Conservation (phyloP, 2,329 filamentous ascomycete species). For the Arthrocladium fulminans region DNA sequence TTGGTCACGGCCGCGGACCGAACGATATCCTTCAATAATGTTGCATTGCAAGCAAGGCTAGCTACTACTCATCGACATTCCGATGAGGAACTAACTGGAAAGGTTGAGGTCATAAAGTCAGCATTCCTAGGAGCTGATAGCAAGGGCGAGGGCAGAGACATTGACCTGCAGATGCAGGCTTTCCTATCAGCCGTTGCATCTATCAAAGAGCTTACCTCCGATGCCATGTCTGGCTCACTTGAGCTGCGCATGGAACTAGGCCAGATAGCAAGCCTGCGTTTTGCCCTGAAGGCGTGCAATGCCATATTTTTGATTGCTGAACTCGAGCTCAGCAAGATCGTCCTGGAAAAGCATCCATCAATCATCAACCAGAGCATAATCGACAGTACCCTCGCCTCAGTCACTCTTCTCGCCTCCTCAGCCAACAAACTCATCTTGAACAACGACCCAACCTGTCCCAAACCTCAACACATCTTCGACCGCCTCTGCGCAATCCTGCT, state of each 20-base stretch:
- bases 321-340: constrained; percentile 31
- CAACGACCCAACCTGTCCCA: not conserved
- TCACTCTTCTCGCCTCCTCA: constrained; percentile 31
- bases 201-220: not conserved
- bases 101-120: no score
- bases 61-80: not conserved
- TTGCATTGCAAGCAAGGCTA: not conserved
- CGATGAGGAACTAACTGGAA: not conserved
- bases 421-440: constrained; percentile 18
- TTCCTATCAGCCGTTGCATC: not conserved
- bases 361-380: constrained; percentile 39
- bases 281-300: not conserved
- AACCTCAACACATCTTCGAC: constrained; percentile 38
- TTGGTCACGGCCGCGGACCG: not conserved
- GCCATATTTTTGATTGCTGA: constrained; percentile 23
- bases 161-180: not conserved
- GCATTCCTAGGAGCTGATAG: no score
- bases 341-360: constrained; percentile 34
- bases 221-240: not conserved
- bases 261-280: constrained; percentile 31
- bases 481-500: constrained; percentile 47
- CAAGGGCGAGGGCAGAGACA: no score
- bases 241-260: constrained; percentile 13
- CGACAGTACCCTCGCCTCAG: constrained; percentile 33
- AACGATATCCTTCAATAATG: not conserved